phyloP scores from a whole-genome alignment of 352 stramenopile genomes.

The Phytophthora macrochlamydospora region DNA sequence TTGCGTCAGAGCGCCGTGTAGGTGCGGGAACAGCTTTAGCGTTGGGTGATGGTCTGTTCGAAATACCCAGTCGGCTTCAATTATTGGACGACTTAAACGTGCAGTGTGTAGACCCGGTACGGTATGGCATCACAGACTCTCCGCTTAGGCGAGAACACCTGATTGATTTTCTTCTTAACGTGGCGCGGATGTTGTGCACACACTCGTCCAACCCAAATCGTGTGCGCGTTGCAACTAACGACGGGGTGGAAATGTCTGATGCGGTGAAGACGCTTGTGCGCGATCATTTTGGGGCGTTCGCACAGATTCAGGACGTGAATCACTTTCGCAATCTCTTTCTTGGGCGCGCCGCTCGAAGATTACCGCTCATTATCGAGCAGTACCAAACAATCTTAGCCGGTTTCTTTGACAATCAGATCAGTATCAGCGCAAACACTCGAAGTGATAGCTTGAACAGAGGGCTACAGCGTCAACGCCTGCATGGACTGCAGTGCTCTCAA shows the following conservation, averaged over 20 bases:
- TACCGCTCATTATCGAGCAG: slow-evolving; percentile 36
- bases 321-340: slow-evolving; percentile 72
- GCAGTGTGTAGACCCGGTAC: slow-evolving; percentile 43
- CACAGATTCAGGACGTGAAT: slow-evolving; percentile 63
- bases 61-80: slow-evolving; percentile 50
- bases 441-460: slow-evolving; percentile 17
- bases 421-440: slow-evolving; percentile 5
- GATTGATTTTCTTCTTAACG: slow-evolving; percentile 52
- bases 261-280: slow-evolving; percentile 51
- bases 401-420: slow-evolving; percentile 52
- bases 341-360: slow-evolving; percentile 4
- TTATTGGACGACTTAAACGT: slow-evolving; percentile 74
- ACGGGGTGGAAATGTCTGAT: slow-evolving; percentile 70
- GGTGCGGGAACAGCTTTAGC: slow-evolving; percentile 1
- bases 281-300: slow-evolving; percentile 62
- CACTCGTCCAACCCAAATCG: slow-evolving; percentile 41
- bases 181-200: slow-evolving; percentile 51
- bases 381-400: slow-evolving; percentile 37
- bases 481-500: slow-evolving; percentile 34
- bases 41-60: slow-evolving; percentile 40
- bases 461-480: slow-evolving; percentile 5
- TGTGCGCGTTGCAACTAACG: slow-evolving; percentile 43
- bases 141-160: slow-evolving; percentile 53
- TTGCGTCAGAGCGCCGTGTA: slow-evolving; percentile 12
- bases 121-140: slow-evolving; percentile 54